phyloP scores from a whole-genome alignment of 768 basidiomycete species.

The Dacryopinax primogenitus region DNA sequence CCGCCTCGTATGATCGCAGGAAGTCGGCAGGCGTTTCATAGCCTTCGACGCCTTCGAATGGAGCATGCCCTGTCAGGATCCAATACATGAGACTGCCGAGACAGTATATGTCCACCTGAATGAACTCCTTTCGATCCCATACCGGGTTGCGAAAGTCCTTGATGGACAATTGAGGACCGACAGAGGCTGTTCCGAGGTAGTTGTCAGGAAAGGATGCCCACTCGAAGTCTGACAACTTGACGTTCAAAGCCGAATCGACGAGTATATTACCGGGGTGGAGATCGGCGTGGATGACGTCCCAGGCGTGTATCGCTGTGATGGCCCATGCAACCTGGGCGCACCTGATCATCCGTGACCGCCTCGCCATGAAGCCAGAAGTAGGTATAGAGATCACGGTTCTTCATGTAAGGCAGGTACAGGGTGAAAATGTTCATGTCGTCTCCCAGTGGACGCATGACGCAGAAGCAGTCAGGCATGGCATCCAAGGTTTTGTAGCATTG shows the following conservation, averaged over 20 bases:
- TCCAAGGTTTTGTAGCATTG: too few relatives aligned
- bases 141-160: background rate
- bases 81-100: background rate
- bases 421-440: background rate
- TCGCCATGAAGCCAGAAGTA: background rate
- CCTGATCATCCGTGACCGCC: background rate
- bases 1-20: background rate
- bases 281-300: background rate
- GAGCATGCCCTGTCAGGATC: background rate
- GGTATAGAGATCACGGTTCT: background rate
- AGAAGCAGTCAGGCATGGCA: too few relatives aligned
- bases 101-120: background rate
- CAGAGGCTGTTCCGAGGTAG: background rate
- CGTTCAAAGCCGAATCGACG: background rate
- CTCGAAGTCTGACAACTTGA: background rate
- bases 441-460: background rate
- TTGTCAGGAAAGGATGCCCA: background rate
- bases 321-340: background rate
- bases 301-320: background rate
- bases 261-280: background rate
- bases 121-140: background rate
- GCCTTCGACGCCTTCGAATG: background rate
- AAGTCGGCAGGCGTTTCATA: background rate
- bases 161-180: background rate
- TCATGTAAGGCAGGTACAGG: background rate